Base-by-base conservation (phyloP, 495 filamentous ascomycete genomes). In the Penicillium chermesinum region DNA sequence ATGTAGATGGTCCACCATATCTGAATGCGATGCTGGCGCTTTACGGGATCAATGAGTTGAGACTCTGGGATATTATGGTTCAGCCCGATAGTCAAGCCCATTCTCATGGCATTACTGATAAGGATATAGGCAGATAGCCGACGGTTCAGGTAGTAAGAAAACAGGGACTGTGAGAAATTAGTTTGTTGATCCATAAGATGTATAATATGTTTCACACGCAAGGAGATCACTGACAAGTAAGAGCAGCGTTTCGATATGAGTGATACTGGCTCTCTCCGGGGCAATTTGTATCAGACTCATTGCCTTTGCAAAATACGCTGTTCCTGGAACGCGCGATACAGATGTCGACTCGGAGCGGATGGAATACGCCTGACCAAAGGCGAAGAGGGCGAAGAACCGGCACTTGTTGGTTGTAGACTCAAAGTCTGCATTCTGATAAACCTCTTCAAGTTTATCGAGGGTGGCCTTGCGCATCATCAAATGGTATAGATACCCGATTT, bases 1-100 rank as follows among this genome's bases (percentile, higher is more conserved):
- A 71, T 71, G 50, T 75, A 75, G 37, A 73, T 69, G 16, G 70
- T 72, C 70, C 70, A 73, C 70, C 70, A 73, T 19, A 73, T 67
- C 32, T 67, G 55, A 20, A 73, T 60, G 7, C 71, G 70, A 38
- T 75, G 71, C 43, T 75, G 67, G 13, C 70, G 63, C 41, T 71
- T 67, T 0, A 69, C 63, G 0, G 69, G 64, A 38, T 72, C 70
- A 22, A 72, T 72, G 17, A 69, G 58, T 47, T 75, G 71, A n/a
- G 67, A 65, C 45, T 73, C 69, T 17, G 70, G 65, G 36, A 75
- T 69, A 34, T 73, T 73, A 46, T 73, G 70, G 47, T 75, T 73
- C 15, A 75, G 38, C 2, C 72, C 72, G 12, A 72, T 73, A 16
- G 61, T 66, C 3, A 75, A 44, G 25, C 68, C 62, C 44, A 70